Conservation (phyloP, 2,329 filamentous ascomycete species). For the Emergomyces pasteurianus region DNA sequence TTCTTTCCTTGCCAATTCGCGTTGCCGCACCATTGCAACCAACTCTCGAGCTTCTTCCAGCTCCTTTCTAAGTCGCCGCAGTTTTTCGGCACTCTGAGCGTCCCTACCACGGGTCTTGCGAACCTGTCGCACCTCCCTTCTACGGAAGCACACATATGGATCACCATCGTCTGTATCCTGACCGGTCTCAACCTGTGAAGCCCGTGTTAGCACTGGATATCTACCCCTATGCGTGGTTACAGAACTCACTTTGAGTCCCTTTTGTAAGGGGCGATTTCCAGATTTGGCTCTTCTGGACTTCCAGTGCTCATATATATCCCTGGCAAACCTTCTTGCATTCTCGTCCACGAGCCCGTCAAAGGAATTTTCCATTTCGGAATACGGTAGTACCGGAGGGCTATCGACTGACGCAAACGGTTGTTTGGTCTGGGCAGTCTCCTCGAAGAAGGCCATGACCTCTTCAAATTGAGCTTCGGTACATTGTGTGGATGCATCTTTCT, state of each 20-base stretch:
- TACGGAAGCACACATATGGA: constrained; percentile 94
- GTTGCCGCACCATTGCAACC: constrained; percentile 62
- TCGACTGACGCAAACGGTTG: constrained; percentile 85
- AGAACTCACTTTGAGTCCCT: constrained; percentile 55
- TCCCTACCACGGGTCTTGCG: constrained; percentile 91
- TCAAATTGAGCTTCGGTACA: constrained; percentile 90
- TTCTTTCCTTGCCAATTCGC: constrained; percentile 69
- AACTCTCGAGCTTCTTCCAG: constrained; percentile 79
- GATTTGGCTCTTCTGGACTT: constrained; percentile 54
- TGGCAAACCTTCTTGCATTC: constrained; percentile 49
- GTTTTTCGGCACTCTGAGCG: constrained; percentile 85
- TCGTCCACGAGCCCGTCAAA: constrained; percentile 48
- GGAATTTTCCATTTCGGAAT: constrained; percentile 61
- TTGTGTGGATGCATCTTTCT: constrained; percentile 49
- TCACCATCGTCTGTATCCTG: constrained; percentile 91
- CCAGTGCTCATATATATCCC: constrained; percentile 85
- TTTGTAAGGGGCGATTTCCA: constrained; percentile 62
- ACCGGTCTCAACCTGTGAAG: constrained; percentile 64
- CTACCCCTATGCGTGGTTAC: background rate
- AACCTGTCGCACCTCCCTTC: constrained; percentile 84
- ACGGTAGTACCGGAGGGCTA: constrained; percentile 65
- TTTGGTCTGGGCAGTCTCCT: constrained; percentile 70
- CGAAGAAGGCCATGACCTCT: constrained; percentile 86
- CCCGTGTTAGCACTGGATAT: constrained; percentile 2
- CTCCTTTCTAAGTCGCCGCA: constrained; percentile 82